phyloP scores from a whole-genome alignment of 768 basidiomycete species.

The Hygrophoropsis aurantiaca region DNA sequence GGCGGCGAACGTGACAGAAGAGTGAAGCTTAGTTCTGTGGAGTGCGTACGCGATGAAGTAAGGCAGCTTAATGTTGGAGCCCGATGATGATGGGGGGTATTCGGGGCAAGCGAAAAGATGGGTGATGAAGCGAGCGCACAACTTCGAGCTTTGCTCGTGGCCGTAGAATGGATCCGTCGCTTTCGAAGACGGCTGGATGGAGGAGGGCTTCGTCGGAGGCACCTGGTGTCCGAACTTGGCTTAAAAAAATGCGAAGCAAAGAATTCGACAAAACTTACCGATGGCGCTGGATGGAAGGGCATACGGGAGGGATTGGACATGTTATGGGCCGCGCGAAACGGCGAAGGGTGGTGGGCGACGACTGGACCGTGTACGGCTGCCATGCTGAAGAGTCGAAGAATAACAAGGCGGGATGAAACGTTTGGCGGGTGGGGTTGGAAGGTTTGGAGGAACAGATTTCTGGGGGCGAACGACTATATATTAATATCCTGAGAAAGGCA shows the following conservation, averaged over 20 bases:
- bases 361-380: slow-evolving; percentile 32
- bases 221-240: slow-evolving; percentile 12
- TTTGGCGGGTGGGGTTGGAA: slow-evolving; percentile 6
- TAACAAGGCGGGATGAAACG: background rate
- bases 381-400: slow-evolving; percentile 16
- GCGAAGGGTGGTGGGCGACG: slow-evolving; percentile 25
- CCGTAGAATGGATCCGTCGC: slow-evolving; percentile 43
- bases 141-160: slow-evolving; percentile 67
- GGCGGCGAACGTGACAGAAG: slow-evolving; percentile 43
- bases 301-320: slow-evolving; percentile 23
- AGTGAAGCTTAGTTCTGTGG: slow-evolving; percentile 63
- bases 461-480: slow-evolving; percentile 16
- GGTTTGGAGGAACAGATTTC: slow-evolving; percentile 1
- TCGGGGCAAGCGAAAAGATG: slow-evolving; percentile 88
- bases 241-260: background rate
- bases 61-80: slow-evolving; percentile 38
- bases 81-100: slow-evolving; percentile 51
- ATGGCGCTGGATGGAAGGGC: slow-evolving; percentile 22
- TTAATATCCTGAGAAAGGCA: slow-evolving; percentile 10
- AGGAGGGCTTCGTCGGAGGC: slow-evolving; percentile 26
- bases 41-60: slow-evolving; percentile 68
- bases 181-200: slow-evolving; percentile 24
- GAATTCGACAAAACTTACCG: slow-evolving; percentile 25
- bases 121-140: slow-evolving; percentile 78
- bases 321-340: slow-evolving; percentile 25